phyloP scores from a whole-genome alignment of 2,329 filamentous ascomycete species.

The Ophiostoma sp. region DNA sequence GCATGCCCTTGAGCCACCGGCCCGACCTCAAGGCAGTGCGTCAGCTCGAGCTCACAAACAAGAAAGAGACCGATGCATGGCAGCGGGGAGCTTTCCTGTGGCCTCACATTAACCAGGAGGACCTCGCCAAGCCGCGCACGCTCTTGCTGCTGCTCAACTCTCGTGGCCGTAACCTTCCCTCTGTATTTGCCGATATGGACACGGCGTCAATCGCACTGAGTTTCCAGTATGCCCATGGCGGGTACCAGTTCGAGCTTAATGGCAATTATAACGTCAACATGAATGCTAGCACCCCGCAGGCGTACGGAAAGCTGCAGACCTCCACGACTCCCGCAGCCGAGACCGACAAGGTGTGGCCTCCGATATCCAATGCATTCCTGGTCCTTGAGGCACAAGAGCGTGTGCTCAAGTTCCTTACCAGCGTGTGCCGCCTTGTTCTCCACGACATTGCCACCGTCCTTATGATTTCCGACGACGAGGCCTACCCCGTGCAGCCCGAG shows the following conservation, averaged over 20 bases:
- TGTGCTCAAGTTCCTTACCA: slow-evolving; percentile 45
- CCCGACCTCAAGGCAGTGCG: slow-evolving; percentile 42
- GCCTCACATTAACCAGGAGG: slow-evolving; percentile 55
- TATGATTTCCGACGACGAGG: slow-evolving; percentile 28
- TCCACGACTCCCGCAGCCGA: neutral
- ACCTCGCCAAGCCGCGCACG: slow-evolving; percentile 41
- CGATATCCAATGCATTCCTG: slow-evolving; percentile 36
- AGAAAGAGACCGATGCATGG: slow-evolving; percentile 30
- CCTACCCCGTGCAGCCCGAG: slow-evolving; percentile 37
- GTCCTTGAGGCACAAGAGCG: slow-evolving; percentile 48
- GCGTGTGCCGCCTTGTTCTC: slow-evolving; percentile 44
- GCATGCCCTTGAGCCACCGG: slow-evolving; percentile 46
- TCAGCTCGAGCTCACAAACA: neutral
- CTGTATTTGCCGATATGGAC: slow-evolving; percentile 37
- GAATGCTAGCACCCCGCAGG: neutral
- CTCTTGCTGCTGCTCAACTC: slow-evolving; percentile 50
- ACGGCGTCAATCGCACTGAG: neutral
- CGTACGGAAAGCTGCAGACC: neutral
- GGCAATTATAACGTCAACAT: neutral
- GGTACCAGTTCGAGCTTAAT: neutral
- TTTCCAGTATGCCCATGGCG: neutral
- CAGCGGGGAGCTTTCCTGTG: slow-evolving; percentile 34
- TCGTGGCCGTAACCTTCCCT: slow-evolving; percentile 44
- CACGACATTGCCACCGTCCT: slow-evolving; percentile 42
- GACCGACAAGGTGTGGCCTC: neutral